Evolutionary conservation across 306 rosid species (phyloP), one percentile per base, ranked within the genome.

Genomic region (Lithocarpus polystachyus): DNA sequence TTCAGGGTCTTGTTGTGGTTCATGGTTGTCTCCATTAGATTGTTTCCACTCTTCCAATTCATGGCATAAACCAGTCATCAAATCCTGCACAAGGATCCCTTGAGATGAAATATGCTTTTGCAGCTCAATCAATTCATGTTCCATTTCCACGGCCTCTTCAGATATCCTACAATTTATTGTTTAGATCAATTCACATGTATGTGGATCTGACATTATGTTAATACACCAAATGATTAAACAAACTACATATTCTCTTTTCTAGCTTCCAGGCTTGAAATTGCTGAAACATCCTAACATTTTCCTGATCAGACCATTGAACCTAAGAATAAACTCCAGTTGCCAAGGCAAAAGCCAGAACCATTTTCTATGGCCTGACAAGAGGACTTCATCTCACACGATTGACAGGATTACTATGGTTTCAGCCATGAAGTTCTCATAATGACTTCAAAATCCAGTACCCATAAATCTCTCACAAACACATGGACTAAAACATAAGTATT

Each of bases 91-190:
- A 75, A 93, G 89, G 83, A 93, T 91, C 77, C 98, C 90, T 80
- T 95, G 99, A 55, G 94, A 83, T 53, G 96, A 93, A 72, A 89
- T 90, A 86, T 93, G 97, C 87, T 95, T 93, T 83, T 64, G 93
- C 81, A 95, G 86, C 89, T 95, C 99, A 79, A 89, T 86, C 84
- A 93, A 84, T 78, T 93, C 97, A 86, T 93, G 98, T 72, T 95
- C 88, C 85, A 92, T 94, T 86, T 95, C 97, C 79, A 89, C 93
- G 28, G 98, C 96, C 88, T 95, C 99, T 81, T 93, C 99, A 84
- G 97, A 91, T 84, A 95, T 91, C 91, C 99, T 95, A 80, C 72
- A 89, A 68, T 52, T 71, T 67, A 65, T 43, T 45, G 74, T 45
- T 64, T 74, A 71, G 28, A 80, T 79, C 40, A 76, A 73, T 73